Conservation (phyloP, 129 eudicot genomes). For the Flaveria ramosissima region DNA sequence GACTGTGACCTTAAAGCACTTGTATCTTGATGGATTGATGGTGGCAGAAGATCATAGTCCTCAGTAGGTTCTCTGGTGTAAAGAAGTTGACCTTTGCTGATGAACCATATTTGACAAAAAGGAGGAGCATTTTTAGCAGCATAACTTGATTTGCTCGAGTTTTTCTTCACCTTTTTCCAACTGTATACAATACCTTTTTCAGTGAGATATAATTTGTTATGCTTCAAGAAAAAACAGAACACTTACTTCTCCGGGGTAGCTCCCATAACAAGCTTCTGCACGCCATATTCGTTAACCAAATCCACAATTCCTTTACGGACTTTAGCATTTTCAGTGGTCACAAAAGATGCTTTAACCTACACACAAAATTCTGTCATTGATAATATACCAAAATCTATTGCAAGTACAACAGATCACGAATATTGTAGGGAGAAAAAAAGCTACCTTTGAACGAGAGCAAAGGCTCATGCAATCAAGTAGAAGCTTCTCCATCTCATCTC, state of each 20-base stretch:
- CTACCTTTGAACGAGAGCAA: conserved; percentile 62
- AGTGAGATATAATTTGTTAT: neutral
- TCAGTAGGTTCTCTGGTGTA: conserved; percentile 60
- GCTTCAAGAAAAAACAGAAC: neutral
- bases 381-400: neutral
- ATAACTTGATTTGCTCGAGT: conserved; percentile 60
- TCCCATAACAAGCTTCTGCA: conserved; percentile 77
- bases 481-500: conserved; percentile 51
- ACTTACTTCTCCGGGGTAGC: conserved; percentile 64
- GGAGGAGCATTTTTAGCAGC: conserved; percentile 62
- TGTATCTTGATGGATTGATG: conserved; percentile 33
- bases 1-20: conserved; percentile 47
- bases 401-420: neutral
- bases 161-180: conserved; percentile 60
- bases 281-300: conserved; percentile 47
- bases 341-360: conserved; percentile 62
- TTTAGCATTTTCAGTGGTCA: conserved; percentile 56
- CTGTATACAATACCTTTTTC: conserved; percentile 35
- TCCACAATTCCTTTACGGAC: conserved; percentile 67
- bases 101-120: conserved; percentile 67
- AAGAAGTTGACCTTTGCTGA: conserved; percentile 64
- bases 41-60: conserved; percentile 24
- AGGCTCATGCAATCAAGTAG: conserved; percentile 50
- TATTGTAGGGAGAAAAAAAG: neutral
- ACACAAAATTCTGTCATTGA: neutral